A percentile compares a stretch with the other conserved stretches of the same genome.
phyloP scores from a whole-genome alignment of 768 basidiomycete genomes.

The Termitomyces sp. region DNA sequence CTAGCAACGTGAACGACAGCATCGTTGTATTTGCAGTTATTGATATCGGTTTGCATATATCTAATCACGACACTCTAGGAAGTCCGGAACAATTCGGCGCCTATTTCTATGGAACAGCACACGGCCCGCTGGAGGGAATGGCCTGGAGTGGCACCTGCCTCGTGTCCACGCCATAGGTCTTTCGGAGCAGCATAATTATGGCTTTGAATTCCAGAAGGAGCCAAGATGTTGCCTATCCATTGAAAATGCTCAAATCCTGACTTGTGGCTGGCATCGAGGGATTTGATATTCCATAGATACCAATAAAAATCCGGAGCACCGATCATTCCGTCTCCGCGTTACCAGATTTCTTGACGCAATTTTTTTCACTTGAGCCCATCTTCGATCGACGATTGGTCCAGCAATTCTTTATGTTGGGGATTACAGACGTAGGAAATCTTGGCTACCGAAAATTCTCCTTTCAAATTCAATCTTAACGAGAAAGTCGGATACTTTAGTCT shows the following conservation, averaged over 20 bases:
- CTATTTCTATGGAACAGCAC: neutral
- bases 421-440: no score
- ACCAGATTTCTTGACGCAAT: neutral
- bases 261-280: no score
- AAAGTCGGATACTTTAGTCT: no score
- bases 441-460: no score
- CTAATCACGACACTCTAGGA: neutral
- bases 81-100: neutral
- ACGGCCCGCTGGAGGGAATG: no score
- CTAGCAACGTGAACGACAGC: no score
- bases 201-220: neutral
- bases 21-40: no score
- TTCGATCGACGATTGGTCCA: neutral
- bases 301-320: neutral
- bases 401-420: no score
- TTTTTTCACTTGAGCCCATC: neutral
- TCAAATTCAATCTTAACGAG: no score
- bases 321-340: neutral
- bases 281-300: no score
- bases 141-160: no score
- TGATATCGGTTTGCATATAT: no score
- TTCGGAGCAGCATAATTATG: neutral
- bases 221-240: neutral
- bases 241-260: neutral
- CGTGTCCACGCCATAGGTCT: neutral